These are phyloP conservation scores for Hypoxylon lienhwacheense DNA, from an alignment of 495 filamentous ascomycete species.

Conservation along the genomic window DNA sequence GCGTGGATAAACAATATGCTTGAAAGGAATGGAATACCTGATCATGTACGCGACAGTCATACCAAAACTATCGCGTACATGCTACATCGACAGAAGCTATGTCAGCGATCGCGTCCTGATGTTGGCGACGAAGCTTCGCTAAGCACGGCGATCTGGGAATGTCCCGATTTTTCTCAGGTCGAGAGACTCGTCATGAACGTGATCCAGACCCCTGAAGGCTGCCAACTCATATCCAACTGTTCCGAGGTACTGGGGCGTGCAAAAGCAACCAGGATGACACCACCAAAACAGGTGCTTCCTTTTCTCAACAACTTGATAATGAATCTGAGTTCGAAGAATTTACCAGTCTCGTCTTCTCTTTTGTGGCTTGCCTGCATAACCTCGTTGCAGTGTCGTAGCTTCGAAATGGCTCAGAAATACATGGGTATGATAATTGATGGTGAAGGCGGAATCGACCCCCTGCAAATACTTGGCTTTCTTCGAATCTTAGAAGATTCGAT, in stretches of 20 bases:
- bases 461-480: not conserved
- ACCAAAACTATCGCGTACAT: conserved; percentile 24
- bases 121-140: not conserved
- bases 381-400: conserved; percentile 13
- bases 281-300: conserved; percentile 12
- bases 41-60: not conserved
- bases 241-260: conserved; percentile 1
- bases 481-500: not conserved
- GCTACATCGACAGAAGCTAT: conserved; percentile 15
- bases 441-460: not conserved
- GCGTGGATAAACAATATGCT: not conserved
- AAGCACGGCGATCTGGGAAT: not conserved
- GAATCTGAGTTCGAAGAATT: conserved; percentile 8
- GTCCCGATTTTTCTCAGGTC: conserved; percentile 4
- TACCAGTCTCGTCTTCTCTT: conserved; percentile 1
- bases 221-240: conserved; percentile 10
- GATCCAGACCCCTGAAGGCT: conserved; percentile 18
- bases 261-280: not conserved
- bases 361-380: conserved; percentile 1
- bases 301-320: conserved; percentile 36
- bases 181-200: conserved; percentile 28
- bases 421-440: conserved; percentile 6
- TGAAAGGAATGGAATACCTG: conserved; percentile 29
- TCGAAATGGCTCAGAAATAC: conserved; percentile 18
- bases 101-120: not conserved